Base-by-base conservation (phyloP, 108 stramenopile species). In the Discostella stelligeroides region DNA sequence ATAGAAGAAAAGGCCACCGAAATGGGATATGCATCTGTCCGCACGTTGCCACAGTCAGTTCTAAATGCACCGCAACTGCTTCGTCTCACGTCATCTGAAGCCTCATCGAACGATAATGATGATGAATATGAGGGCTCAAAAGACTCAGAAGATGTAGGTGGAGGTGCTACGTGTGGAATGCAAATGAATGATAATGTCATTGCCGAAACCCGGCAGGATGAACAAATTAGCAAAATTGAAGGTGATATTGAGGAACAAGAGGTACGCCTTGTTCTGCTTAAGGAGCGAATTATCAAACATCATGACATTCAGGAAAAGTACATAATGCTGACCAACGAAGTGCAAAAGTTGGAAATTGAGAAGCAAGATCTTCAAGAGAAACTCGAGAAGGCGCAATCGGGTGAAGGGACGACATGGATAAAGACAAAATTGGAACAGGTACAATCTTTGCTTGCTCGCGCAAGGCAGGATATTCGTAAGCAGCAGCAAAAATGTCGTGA, bases 261-360 rank as follows among this genome's bases (percentile, higher is more conserved):
- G 60, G 64, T 66, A 17, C 48, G 89, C 7, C 74, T 94, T 18
- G 64, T 89, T 14, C 86, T 90, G 65, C 72, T 94, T 0, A 72
- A 82, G 9, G 87, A 85, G 5, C 88, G 82, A 60, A 63, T 90
- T 28, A 78, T 76, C 65, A 78, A 77, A 29, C 91, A 94, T 65
- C 83, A 88, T 61, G 74, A 85, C 41, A 74, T 94, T 70, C 91
- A 94, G 64, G 80, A 79, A 8, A 89, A 88, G 42, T 94, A 91
- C 65, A 87, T 89, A 48, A 73, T 70, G 25, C 61, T 91, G 60
- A 75, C 91, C 84, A 70, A 68, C 9, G 90, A 91, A 48, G 88
- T 94, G 1, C 80, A 84, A 49, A 64, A 79, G 10, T 79, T 94
- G 0, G 93, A 94, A 65, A 42, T 68, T 2, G 93, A 94, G 75